Base-by-base conservation (phyloP, 176 grass and related monocot species). In the Oryza nivara region DNA sequence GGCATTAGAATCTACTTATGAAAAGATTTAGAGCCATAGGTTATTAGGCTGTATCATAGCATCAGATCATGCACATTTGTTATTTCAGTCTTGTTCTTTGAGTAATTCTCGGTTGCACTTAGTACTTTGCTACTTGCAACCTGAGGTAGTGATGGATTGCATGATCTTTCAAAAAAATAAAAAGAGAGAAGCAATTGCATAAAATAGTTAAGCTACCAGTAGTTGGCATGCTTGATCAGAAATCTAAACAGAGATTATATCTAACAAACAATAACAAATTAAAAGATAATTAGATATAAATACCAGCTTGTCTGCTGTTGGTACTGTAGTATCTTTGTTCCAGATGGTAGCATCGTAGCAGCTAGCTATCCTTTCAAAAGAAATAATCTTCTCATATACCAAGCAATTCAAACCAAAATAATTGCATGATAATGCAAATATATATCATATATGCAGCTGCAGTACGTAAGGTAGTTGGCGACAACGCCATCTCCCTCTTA, bases 221-320 rank as follows among this genome's bases (percentile, higher is more conserved):
- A 67, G 36, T 13, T 61, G 68, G 49, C 83, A 51, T n/a, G 9
- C 64, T 67, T 60, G 20, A 51, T 74, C 63, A 60, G n/a, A 60
- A 77, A 36, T 76, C 35, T 82, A 60, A 85, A 82, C 12, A 78
- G 52, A 65, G 9, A 70, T 9, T 23, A 46, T 73, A 60, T 78
- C 58, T 26, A 60, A 72, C 6, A 82, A 78, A n/a, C 16, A 25
- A 40, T 19, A 74, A 44, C 34, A 69, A 43, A 82, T n/a, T 12
- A 19, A 19, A 19, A 46, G 40, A 41, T 65, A 86, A 25, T 58
- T 41, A 26, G 23, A 74, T 45, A 78, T 14, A 83, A 84, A 73
- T 46, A 78, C 5, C 25, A 14, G 65, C 75, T 25, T 84, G 87
- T 84, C 87, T 88, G 87, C 36, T 88, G 87, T 61, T 88, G 87